Base-by-base conservation (phyloP, 1,284 basidiomycete species). In the Ganoderma leucocontextum region DNA sequence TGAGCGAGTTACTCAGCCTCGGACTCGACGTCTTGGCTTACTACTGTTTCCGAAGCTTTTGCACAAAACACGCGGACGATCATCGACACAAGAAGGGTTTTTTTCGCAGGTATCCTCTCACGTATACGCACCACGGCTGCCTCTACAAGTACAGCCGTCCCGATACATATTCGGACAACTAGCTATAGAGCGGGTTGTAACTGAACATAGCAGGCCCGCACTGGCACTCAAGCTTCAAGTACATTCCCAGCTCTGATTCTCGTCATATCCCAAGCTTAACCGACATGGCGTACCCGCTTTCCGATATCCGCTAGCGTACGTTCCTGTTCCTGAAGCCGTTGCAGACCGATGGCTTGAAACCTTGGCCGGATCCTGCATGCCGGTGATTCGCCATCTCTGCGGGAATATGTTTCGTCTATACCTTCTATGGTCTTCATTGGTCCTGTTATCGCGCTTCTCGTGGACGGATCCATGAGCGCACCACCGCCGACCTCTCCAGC, bases 251-350 rank as follows among this genome's bases (percentile, higher is more conserved):
- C 9, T 33, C 52, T 35, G 17, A 29, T 13, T 52, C 22, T 52
- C 22, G 52, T 35, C 13, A 29, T 22, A 55, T 55, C 29, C 29
- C 52, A 29, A 19, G 13, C 13, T 25, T 33, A 19, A 33, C 52
- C 35, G 33, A 55, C 29, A 33, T 47, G 33, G 29, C 35, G 6
- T 7, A 19, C 13, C 17, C 33, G 2, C 29, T 55, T 29, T 33
- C 52, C 52, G 17, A 55, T 29, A 33, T 55, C 52, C 17, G 29
- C 52, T 55, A 35, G 52, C 35, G 7, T 19, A 19, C 33, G 8
- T 55, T 19, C 52, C 52, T 55, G 52, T 55, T 55, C 52, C 52
- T 55, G 52, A 17, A 55, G 52, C 25, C 17, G 33, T 17, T 4
- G 33, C 15, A 33, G 15, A 55, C 17, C 29, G 29, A 35, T 17